Evolutionary conservation across 305 asterid species (phyloP).

Genomic region (Fraxinus greggii): DNA sequence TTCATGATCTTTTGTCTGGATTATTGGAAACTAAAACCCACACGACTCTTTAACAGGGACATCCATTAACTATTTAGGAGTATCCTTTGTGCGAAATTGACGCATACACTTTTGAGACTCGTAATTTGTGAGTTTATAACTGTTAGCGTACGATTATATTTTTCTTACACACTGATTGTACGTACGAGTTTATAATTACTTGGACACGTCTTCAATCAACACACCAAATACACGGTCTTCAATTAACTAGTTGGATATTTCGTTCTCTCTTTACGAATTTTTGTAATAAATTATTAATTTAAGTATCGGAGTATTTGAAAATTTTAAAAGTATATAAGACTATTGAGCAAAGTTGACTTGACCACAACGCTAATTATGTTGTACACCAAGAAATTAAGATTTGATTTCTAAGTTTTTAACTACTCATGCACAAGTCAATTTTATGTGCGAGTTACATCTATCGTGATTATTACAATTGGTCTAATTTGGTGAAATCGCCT

Average conservation of each 20-base stretch:
- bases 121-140: not conserved
- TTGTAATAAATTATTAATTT: not conserved
- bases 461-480: not conserved
- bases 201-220: no score
- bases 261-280: not conserved
- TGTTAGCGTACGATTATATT: not conserved
- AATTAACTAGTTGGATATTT: not conserved
- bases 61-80: not conserved
- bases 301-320: not conserved
- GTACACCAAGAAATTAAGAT: not conserved
- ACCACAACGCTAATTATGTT: not conserved
- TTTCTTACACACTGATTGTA: not conserved
- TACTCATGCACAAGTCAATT: not conserved
- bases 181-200: not conserved
- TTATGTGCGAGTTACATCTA: not conserved
- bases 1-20: not conserved
- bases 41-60: not conserved
- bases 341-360: not conserved
- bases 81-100: not conserved
- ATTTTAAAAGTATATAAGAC: not conserved
- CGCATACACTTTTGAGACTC: not conserved
- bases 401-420: not conserved
- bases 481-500: not conserved
- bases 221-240: no score
- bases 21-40: not conserved